Evolutionary conservation across 192 early-diverging fungal species (phyloP).

Genomic region (Entophlyctis helioformis): DNA sequence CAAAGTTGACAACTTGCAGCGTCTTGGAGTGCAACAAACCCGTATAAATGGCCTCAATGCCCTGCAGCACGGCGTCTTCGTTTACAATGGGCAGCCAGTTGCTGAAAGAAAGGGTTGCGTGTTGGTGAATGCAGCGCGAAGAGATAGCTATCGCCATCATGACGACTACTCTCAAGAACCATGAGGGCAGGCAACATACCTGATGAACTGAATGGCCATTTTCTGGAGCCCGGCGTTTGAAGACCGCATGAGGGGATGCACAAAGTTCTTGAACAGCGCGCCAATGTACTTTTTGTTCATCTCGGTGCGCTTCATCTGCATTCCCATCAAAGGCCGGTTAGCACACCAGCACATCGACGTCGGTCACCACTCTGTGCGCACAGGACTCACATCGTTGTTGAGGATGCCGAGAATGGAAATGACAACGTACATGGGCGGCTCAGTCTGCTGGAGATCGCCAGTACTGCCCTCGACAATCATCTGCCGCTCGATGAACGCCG

Average conservation of each 20-base stretch:
- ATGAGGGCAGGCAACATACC: not conserved
- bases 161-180: not conserved
- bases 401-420: slow-evolving; percentile 21
- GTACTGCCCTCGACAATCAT: too few relatives aligned
- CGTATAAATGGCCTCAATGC: slow-evolving; percentile 24
- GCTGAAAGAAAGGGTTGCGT: slow-evolving; percentile 5
- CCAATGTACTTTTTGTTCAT: slow-evolving; percentile 41
- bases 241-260: slow-evolving; percentile 31
- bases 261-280: slow-evolving; percentile 33
- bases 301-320: slow-evolving; percentile 27
- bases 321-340: slow-evolving; percentile 1
- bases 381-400: slow-evolving; percentile 25
- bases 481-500: too few relatives aligned
- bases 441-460: too few relatives aligned
- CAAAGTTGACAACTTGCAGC: slow-evolving; percentile 20
- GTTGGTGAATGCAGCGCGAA: not conserved
- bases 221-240: slow-evolving; percentile 23
- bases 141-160: not conserved
- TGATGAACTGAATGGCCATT: slow-evolving; percentile 39
- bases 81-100: slow-evolving; percentile 43
- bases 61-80: slow-evolving; percentile 33
- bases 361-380: not conserved
- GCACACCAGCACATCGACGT: not conserved
- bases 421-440: slow-evolving; percentile 20
- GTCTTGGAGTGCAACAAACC: slow-evolving; percentile 23